Evolutionary conservation across 441 rosid species (phyloP).

Genomic region (Eutrema salsugineum): DNA sequence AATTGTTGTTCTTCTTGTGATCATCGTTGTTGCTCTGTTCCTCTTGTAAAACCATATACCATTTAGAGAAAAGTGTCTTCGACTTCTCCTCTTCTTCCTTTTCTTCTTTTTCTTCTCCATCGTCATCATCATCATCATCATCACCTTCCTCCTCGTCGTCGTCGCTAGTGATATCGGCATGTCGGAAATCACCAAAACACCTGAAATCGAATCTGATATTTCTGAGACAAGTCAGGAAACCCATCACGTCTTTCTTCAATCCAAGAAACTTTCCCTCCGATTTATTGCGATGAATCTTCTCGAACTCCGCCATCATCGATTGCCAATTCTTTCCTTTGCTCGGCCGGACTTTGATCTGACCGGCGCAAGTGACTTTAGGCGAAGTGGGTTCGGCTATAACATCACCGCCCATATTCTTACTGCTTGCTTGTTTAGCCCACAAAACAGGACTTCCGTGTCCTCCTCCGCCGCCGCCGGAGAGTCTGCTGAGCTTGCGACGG

Average conservation of each 20-base stretch:
- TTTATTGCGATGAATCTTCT: slow-evolving; percentile 54
- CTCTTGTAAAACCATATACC: slow-evolving; percentile 84
- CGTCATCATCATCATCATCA: slow-evolving; percentile 31
- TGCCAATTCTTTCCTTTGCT: slow-evolving; percentile 70
- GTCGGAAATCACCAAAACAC: slow-evolving; percentile 69
- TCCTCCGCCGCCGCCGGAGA: slow-evolving; percentile 10
- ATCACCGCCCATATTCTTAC: slow-evolving; percentile 38
- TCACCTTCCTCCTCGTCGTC: slow-evolving; percentile 52
- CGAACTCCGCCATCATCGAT: slow-evolving; percentile 86
- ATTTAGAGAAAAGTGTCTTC: slow-evolving; percentile 62
- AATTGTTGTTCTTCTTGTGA: slow-evolving; percentile 19
- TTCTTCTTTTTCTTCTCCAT: not conserved
- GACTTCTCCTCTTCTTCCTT: slow-evolving; percentile 40
- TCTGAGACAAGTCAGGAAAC: slow-evolving; percentile 69
- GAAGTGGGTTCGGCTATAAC: slow-evolving; percentile 64
- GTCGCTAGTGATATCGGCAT: slow-evolving; percentile 41
- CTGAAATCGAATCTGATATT: slow-evolving; percentile 55
- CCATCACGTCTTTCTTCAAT: slow-evolving; percentile 71
- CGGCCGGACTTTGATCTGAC: slow-evolving; percentile 81
- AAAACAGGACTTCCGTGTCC: slow-evolving; percentile 54
- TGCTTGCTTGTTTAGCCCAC: slow-evolving; percentile 48
- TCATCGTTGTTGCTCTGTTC: slow-evolving; percentile 32
- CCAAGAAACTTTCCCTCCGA: slow-evolving; percentile 54
- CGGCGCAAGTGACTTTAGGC: slow-evolving; percentile 84
- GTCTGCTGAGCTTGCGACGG: slow-evolving; percentile 35